phyloP scores from a whole-genome alignment of 768 basidiomycete genomes.

The Psilocybe cubensis region DNA sequence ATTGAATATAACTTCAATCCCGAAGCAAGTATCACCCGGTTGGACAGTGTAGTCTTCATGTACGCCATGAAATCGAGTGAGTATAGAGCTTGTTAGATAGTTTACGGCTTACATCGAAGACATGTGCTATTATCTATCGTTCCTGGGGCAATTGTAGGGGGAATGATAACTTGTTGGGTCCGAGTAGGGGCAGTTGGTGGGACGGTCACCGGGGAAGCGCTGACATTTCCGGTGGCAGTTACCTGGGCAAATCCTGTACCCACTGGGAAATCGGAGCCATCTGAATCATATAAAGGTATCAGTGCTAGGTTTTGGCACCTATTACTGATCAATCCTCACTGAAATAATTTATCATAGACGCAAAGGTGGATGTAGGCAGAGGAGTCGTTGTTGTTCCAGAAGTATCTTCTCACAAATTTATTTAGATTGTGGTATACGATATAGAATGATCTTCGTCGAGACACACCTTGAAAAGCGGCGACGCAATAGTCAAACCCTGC shows the following conservation, averaged over 20 bases:
- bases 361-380: neutral
- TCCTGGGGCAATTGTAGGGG: neutral
- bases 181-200: neutral
- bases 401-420: neutral
- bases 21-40: neutral
- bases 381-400: neutral
- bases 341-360: neutral
- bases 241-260: neutral
- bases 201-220: neutral
- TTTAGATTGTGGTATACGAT: neutral
- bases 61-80: neutral
- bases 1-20: neutral
- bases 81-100: neutral
- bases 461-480: neutral
- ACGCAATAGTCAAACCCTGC: neutral
- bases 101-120: neutral
- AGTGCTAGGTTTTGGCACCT: neutral
- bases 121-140: neutral
- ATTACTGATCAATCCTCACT: neutral
- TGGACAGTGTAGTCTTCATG: neutral
- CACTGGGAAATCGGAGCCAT: neutral
- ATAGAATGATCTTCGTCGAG: neutral
- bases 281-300: neutral
- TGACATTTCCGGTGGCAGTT: neutral
- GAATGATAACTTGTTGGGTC: neutral